Evolutionary conservation across 2,329 filamentous ascomycete species (phyloP), one percentile per base, ranked within the genome.

Genomic region (Colletotrichum sp.): DNA sequence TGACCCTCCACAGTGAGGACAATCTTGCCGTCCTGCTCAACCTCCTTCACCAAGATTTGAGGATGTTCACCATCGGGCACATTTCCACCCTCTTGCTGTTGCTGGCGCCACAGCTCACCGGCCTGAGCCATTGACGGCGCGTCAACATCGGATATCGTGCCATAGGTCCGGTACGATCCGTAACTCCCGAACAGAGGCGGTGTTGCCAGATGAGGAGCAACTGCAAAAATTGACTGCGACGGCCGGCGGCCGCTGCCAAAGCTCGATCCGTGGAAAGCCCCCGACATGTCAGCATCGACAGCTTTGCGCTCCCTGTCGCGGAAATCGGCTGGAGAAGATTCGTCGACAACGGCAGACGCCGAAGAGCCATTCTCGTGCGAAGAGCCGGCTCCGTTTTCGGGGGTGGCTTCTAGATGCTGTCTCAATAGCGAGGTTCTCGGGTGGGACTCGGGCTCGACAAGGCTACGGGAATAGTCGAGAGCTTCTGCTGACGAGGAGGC

Each of bases 1-100:
- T 97, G 96, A 52, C 96, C 96, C 77, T 98, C 94, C 4, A 98
- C 93, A 4, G 96, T 91, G 79, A 96, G 91, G 71, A 98, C 92
- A 64, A 96, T 91, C 81, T 94, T 95, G 56, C 97, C 95, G 78
- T 97, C 95, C 80, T 97, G 94, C 82, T 97, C 94, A 15, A 98
- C 91, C 83, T 96, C 94, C 85, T 96, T 96, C 69, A 98, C 93
- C n/a, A 98, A 86, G 71, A 98, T 89, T 3, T 95, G 94, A 78
- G 94, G 92, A 36, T 90, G 88, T 79, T 94, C 93, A 32, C 89
- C 89, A 77, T 91, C 90, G 1, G 87, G 84, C 24, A 86, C 79
- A 58, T 85, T 86, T n/a, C 83, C 84, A 15, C 83, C 85, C 7
- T 84, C 83, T 72, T 91, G 88, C 78, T 92, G 89, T 78, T 90